Base-by-base conservation (phyloP, 805 yeast genomes). In the Aciculoconidium aculeatum region DNA sequence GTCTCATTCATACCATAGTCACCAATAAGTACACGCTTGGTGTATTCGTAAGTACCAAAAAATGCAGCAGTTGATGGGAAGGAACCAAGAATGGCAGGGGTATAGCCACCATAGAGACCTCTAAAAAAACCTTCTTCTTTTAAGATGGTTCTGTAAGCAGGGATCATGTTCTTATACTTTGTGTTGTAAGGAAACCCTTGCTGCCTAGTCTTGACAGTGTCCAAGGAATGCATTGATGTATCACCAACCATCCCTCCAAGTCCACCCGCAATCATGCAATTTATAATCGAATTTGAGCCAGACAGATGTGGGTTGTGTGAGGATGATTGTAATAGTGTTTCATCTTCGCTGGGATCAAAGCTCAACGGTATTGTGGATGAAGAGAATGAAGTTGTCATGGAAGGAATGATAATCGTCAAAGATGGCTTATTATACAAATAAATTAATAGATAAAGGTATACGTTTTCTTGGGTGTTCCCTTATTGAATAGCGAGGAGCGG, bases 141-240 rank as follows among this genome's bases (percentile, higher is more conserved):
- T 28, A 81, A 57, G n/a, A 92, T 81, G 0, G 90, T 79, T 15
- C 57, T 38, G 45, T 82, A 86, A 0, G 96, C 95, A 7, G 75
- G 70, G 6, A 80, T 45, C 79, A 87, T 86, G 44, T 72, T 77
- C 36, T 61, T 70, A 55, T 90, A 90, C 53, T 84, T 81, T 5
- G 62, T 40, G 12, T 69, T 69, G 40, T 67, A 63, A 13, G 83
- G 78, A 4, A 94, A 83, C n/a, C 95, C 97, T 51, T 92, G 99
- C 53, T 92, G 98, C 39, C 98, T 68, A 2, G 98, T 92, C 53
- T 92, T 92, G 17, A 92, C 95, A 0, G 98, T 92, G 51, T 92
- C 99, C 19, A 92, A 59, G 0, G 97, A 88, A 56, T 92, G 96
- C 96, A 92, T 92, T 17, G 75, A 61, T 1, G 92, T 71, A 47